Evolutionary conservation across 768 basidiomycete species (phyloP), one percentile per base, ranked within the genome.

Genomic region (Zangia roseola): DNA sequence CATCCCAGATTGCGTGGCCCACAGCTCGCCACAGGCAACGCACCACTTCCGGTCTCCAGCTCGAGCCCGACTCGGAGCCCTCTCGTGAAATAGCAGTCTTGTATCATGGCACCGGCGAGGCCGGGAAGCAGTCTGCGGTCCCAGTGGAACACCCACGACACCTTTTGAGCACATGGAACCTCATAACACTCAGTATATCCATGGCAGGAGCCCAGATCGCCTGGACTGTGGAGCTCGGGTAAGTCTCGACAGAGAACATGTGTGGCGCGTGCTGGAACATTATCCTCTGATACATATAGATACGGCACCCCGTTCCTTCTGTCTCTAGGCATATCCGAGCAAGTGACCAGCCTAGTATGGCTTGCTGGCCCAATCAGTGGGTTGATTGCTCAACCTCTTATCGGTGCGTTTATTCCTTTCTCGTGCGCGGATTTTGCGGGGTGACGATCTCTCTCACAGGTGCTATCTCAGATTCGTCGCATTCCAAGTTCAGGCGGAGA

Each of bases 211-310:
- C 89, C 6, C 91, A 97, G 71, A 84, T 97, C 21, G 88, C 91
- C 2, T 97, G 94, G 94, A 95, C 93, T 1, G 88, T 97, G 4
- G 93, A 95, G 63, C 81, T 94, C 21, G 92, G 91, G 92, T 94
- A 61, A 55, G 86, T 70, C 24, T 45, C 28, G 9, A 39, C 19
- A 20, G 16, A 8, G 25, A 53, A 44, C 45, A 38, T 49, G 45
- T 45, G 16, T 20, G 21, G 20, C 40, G 36, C 17, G 10, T 43
- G 50, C 20, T 36, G 14, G 19, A 37, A 50, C 39, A 36, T 24
- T 33, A 35, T 31, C 3, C 34, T 40, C n/a, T 36, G 16, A 20
- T 36, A 55, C 49, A 47, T 43, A 43, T 57, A 97, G 95, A 65
- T 97, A 95, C 60, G 95, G 95, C 31, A 97, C 95, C 5, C 95